These are phyloP conservation scores for Phytophthora fragariae DNA, from an alignment of 352 stramenopile genomes.

Conservation along the genomic window DNA sequence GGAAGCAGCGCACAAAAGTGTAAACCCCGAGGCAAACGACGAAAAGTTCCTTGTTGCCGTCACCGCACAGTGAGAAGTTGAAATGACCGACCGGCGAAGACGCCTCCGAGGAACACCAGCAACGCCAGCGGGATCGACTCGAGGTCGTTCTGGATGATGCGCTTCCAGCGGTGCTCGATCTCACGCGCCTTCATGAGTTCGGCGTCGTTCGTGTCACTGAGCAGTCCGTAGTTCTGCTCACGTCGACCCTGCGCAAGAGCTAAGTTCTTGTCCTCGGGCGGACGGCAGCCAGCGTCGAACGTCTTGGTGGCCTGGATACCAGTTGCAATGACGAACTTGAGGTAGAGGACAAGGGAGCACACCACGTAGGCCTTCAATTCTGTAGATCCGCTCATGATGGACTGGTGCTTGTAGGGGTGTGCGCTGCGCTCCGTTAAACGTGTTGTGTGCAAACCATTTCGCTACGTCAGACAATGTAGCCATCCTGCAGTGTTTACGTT, in stretches of 20 bases:
- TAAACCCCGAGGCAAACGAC: constrained; percentile 38
- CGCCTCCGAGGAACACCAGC: constrained; percentile 39
- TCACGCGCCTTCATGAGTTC: constrained; percentile 37
- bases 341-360: constrained; percentile 49
- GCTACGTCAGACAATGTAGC: constrained; percentile 12
- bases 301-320: constrained; percentile 50
- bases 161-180: constrained; percentile 53
- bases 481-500: constrained; percentile 31
- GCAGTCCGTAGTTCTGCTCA: constrained; percentile 47
- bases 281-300: constrained; percentile 43
- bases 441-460: background rate
- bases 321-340: constrained; percentile 49
- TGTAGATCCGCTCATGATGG: constrained; percentile 34
- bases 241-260: constrained; percentile 39
- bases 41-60: constrained; percentile 45
- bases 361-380: constrained; percentile 41
- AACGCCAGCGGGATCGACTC: constrained; percentile 56
- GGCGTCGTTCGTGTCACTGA: constrained; percentile 29
- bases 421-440: constrained; percentile 2
- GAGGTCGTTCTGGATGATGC: constrained; percentile 59
- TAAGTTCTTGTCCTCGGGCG: constrained; percentile 50
- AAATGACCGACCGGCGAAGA: constrained; percentile 39
- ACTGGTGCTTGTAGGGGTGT: background rate
- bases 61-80: too few species aligned
- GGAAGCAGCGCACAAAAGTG: constrained; percentile 50